Conservation (phyloP, 1,139 yeast species). For the Candida frijolesensis region DNA sequence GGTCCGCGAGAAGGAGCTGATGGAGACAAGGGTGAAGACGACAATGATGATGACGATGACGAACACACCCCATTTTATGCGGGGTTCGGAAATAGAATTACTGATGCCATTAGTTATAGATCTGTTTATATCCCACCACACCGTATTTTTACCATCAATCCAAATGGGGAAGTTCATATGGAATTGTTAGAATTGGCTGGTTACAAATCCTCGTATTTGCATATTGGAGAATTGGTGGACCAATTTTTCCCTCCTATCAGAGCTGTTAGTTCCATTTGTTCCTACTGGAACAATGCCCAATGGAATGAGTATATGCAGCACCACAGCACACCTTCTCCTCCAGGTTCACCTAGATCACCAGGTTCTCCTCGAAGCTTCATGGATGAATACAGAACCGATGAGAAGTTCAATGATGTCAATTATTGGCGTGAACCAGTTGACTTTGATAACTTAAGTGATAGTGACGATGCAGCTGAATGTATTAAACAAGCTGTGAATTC, state of each 20-base stretch:
- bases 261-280: slow-evolving; percentile 35
- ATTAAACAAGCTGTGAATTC: slow-evolving; percentile 4
- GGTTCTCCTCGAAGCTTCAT: slow-evolving; percentile 24
- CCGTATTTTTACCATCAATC: slow-evolving; percentile 91
- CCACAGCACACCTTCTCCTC: slow-evolving; percentile 16
- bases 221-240: slow-evolving; percentile 92
- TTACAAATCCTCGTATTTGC: slow-evolving; percentile 81
- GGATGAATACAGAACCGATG: slow-evolving; percentile 44
- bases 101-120: slow-evolving; percentile 94
- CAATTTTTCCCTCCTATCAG: slow-evolving; percentile 93
- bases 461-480: slow-evolving; percentile 11
- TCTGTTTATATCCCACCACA: slow-evolving; percentile 95
- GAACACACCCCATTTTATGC: slow-evolving; percentile 85
- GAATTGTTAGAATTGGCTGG: slow-evolving; percentile 95
- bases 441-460: slow-evolving; percentile 57
- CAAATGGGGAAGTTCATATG: slow-evolving; percentile 97
- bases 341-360: slow-evolving; percentile 24
- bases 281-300: slow-evolving; percentile 43
- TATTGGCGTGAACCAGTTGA: slow-evolving; percentile 89
- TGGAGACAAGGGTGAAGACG: slow-evolving; percentile 21
- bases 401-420: slow-evolving; percentile 80
- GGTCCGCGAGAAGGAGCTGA: slow-evolving; percentile 19
- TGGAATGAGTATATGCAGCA: slow-evolving; percentile 34
- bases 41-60: slow-evolving; percentile 31
- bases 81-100: slow-evolving; percentile 95